These are phyloP conservation scores for Microbotryomycetes sp. DNA, from an alignment of 1,284 basidiomycete species.

Conservation along the genomic window DNA sequence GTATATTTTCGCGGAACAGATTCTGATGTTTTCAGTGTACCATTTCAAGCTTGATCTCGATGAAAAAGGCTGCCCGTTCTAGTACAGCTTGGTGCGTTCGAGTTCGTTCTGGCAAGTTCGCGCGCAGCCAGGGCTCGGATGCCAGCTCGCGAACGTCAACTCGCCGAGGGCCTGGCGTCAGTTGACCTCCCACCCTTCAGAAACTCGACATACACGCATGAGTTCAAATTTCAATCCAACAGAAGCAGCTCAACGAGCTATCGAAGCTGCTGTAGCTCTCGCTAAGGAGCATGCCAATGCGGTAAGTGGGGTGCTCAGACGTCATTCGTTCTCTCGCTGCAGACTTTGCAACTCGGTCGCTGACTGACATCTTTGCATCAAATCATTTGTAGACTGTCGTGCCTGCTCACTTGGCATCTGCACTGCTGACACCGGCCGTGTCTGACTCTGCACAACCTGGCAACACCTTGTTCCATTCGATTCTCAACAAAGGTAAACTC, in stretches of 20 bases:
- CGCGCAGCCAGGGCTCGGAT: too few relatives aligned
- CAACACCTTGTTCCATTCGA: constrained; percentile 16
- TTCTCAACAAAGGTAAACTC: constrained; percentile 34
- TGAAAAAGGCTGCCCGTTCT: too few relatives aligned
- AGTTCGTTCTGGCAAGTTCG: too few relatives aligned
- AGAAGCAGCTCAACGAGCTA: constrained; percentile 62
- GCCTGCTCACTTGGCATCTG: constrained; percentile 69
- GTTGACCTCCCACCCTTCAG: background rate
- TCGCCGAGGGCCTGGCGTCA: too few relatives aligned
- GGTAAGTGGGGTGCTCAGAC: constrained; percentile 52
- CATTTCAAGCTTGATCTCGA: background rate
- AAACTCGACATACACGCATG: constrained; percentile 1
- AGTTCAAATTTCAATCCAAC: constrained; percentile 71
- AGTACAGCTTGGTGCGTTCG: too few relatives aligned
- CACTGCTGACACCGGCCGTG: constrained; percentile 53
- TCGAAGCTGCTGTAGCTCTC: constrained; percentile 64
- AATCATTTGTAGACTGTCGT: too few relatives aligned
- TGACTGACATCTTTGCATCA: background rate
- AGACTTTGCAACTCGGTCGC: background rate
- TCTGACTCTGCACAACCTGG: constrained; percentile 16
- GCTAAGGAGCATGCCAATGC: constrained; percentile 75
- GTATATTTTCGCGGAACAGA: too few relatives aligned
- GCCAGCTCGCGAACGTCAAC: too few relatives aligned
- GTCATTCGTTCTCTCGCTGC: background rate
- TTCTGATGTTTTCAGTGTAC: too few relatives aligned